These are phyloP conservation scores for Tinospora cordifolia DNA, from an alignment of 164 flowering plant species.

Conservation along the genomic window DNA sequence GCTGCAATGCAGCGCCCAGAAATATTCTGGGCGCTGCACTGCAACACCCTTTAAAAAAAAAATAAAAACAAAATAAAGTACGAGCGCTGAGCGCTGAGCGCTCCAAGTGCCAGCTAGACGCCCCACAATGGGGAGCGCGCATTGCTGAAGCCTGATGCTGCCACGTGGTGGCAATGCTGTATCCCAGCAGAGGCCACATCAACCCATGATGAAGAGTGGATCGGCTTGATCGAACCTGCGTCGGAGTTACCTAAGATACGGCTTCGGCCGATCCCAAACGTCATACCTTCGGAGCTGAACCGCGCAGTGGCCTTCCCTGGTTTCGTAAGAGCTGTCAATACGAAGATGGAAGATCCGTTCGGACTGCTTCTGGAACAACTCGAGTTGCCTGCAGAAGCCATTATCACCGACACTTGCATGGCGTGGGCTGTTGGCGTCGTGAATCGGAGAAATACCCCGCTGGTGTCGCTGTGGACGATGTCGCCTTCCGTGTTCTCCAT, in stretches of 20 bases:
- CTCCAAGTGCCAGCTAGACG: too few species aligned
- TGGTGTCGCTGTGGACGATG: conserved; percentile 44
- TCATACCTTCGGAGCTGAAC: conserved; percentile 64
- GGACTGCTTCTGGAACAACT: conserved; percentile 45
- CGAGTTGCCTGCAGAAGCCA: conserved; percentile 24
- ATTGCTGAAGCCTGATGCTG: too few species aligned
- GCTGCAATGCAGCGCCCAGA: too few species aligned
- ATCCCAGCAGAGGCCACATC: conserved; percentile 58
- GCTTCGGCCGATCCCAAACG: conserved; percentile 57
- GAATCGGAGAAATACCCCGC: conserved; percentile 40
- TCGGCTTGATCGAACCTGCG: conserved; percentile 36
- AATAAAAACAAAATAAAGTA: too few species aligned
- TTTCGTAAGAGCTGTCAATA: conserved; percentile 38
- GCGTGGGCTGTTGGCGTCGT: conserved; percentile 41
- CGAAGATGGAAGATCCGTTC: conserved; percentile 49
- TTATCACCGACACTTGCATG: conserved; percentile 42
- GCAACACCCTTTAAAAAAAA: too few species aligned
- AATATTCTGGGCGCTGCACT: too few species aligned
- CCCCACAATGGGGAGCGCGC: too few species aligned
- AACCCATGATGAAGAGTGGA: conserved; percentile 80
- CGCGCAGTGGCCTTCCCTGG: too few species aligned
- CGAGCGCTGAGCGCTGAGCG: too few species aligned
- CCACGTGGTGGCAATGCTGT: conserved; percentile 50
- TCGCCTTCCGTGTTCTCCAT: conserved; percentile 41
- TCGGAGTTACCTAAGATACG: conserved; percentile 30